A percentile compares a stretch with the other conserved stretches of the same genome.
These are phyloP conservation scores for Dictyostelium firmibasis DNA, from an alignment of 78 protist genomes.

Conservation along the genomic window DNA sequence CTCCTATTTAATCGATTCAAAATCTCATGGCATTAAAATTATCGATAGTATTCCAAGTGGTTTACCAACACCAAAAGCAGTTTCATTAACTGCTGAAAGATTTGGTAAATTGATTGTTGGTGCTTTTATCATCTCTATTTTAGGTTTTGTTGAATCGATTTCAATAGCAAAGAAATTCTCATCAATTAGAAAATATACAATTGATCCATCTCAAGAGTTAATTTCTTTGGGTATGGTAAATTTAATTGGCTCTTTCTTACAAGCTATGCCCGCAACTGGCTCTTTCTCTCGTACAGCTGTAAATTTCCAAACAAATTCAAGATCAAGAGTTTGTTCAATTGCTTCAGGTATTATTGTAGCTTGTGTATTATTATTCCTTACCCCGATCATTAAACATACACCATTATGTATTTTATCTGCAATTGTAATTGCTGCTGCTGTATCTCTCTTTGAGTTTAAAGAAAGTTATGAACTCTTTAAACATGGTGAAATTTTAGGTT, in stretches of 20 bases:
- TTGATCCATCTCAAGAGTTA: slow-evolving; percentile 69
- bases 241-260: slow-evolving; percentile 33
- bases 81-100: background rate
- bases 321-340: slow-evolving; percentile 61
- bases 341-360: slow-evolving; percentile 50
- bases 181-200: slow-evolving; percentile 34
- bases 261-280: slow-evolving; percentile 73
- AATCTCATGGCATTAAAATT: slow-evolving; percentile 56
- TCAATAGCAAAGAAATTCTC: slow-evolving; percentile 81
- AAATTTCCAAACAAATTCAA: slow-evolving; percentile 45
- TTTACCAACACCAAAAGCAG: slow-evolving; percentile 23
- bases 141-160: slow-evolving; percentile 74
- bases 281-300: slow-evolving; percentile 77
- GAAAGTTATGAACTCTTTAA: slow-evolving; percentile 37
- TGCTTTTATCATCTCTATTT: slow-evolving; percentile 47
- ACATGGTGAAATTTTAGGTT: slow-evolving; percentile 42
- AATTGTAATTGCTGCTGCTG: slow-evolving; percentile 53
- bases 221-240: slow-evolving; percentile 79
- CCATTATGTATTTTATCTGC: slow-evolving; percentile 71
- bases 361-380: slow-evolving; percentile 40
- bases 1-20: slow-evolving; percentile 16
- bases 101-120: slow-evolving; percentile 49
- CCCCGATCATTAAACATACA: slow-evolving; percentile 55
- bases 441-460: slow-evolving; percentile 39
- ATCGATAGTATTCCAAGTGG: slow-evolving; percentile 67